Evolutionary conservation across 768 basidiomycete species (phyloP), one percentile per base, ranked within the genome.

Genomic region (Mycena olivaceomarginata): DNA sequence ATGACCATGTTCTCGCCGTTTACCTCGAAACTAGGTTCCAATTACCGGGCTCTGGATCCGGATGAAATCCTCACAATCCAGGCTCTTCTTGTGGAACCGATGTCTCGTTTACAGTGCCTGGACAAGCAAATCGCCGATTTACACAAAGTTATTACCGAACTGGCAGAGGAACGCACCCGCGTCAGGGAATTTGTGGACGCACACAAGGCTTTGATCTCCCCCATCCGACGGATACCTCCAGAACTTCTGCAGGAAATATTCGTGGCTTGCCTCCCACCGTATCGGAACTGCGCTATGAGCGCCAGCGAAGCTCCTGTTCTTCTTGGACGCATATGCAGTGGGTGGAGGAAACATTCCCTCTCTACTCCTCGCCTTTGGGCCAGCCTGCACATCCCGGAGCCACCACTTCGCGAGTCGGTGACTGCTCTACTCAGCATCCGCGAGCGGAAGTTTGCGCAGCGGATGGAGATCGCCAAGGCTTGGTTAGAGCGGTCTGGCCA

Each of bases 221-320:
- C 81, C 16, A 69, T 83, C 15, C 82, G 79, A 16, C 69, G 79
- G 2, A 25, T 85, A 4, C 82, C 85, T 6, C 16, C 72, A 0
- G 84, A 85, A 43, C 67, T 81, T 8, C 64, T 85, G 5, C 71
- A 75, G 5, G 82, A 83, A 56, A 83, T 85, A 31, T 85, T 85
- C 62, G 37, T 81, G 5, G 75, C 65, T 8, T 85, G 84, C 74
- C 77, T 85, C 1, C 79, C 83, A 5, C 20, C 73, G 1, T 60
- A 75, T 43, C 22, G 60, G 5, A 75, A 81, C 63, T 68, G 74
- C n/a, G 76, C 76, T 20, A 83, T 81, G 13, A 72, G 80, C n/a
- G 60, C 74, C 20, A 48, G 25, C 6, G 67, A 79, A 1, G 80
- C 82, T 0, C 84, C 84, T 1, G 64, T 85, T 22, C 60, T 85